phyloP scores from a whole-genome alignment of 2,329 filamentous ascomycete genomes.

The Penicillium sp. region DNA sequence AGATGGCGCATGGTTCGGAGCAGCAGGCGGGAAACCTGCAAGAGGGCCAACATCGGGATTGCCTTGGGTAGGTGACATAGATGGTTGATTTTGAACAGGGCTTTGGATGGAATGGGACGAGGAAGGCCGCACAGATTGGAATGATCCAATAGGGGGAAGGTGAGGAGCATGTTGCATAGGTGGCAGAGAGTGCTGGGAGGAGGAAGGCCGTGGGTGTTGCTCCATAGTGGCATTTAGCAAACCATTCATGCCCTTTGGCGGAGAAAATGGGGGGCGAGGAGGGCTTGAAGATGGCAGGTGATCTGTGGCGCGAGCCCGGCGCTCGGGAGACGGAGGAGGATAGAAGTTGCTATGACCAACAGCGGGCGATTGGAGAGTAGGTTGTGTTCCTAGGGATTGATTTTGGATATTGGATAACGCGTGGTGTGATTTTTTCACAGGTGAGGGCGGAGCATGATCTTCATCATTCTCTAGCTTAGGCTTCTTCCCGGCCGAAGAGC shows the following conservation, averaged over 20 bases:
- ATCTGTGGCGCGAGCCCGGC: conserved; percentile 26
- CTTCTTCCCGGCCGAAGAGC: conserved; percentile 21
- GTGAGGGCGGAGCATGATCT: conserved; percentile 19
- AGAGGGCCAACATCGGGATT: conserved; percentile 50
- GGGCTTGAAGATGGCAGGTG: conserved; percentile 26
- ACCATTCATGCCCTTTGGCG: conserved; percentile 33
- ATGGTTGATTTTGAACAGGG: conserved; percentile 45
- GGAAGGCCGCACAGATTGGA: conserved; percentile 39
- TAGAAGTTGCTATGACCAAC: conserved; percentile 15
- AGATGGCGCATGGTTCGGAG: conserved; percentile 29
- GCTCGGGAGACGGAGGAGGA: conserved; percentile 32
- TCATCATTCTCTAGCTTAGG: conserved; percentile 20
- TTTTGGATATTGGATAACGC: conserved; percentile 22
- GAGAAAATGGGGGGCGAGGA: conserved; percentile 35
- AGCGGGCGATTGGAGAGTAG: conserved; percentile 14
- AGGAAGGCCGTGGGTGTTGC: conserved; percentile 22
- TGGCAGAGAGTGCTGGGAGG: conserved; percentile 24
- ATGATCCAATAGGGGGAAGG: conserved; percentile 33
- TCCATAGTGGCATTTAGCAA: conserved; percentile 25
- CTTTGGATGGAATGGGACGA: conserved; percentile 43
- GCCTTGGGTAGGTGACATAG: conserved; percentile 52
- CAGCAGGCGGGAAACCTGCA: conserved; percentile 42
- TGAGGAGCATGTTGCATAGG: conserved; percentile 32
- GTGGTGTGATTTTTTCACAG: conserved; percentile 26
- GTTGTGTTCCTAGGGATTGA: conserved; percentile 22